These are phyloP conservation scores for Paragyromitra xinjiangensis DNA, from an alignment of 495 filamentous ascomycete genomes.

Conservation along the genomic window DNA sequence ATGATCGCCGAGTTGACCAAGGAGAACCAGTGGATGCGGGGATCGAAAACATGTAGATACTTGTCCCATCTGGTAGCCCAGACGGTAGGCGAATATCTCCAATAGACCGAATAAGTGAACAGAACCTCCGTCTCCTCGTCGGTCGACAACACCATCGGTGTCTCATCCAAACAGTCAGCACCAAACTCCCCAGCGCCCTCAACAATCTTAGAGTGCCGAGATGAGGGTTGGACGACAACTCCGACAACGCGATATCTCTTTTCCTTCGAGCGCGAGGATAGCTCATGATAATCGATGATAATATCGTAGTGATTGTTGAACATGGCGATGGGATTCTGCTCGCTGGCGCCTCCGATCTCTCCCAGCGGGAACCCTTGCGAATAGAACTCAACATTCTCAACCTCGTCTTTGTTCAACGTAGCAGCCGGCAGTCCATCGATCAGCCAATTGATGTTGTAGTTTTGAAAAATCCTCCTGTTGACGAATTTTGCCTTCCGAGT, in stretches of 20 bases:
- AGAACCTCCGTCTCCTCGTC: conserved; percentile 73
- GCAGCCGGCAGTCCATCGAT: conserved; percentile 93
- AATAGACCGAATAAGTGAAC: conserved; percentile 92
- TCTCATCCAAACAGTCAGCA: conserved; percentile 57
- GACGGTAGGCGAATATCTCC: conserved; percentile 77
- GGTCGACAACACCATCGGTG: conserved; percentile 70
- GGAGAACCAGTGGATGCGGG: conserved; percentile 98
- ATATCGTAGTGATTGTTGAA: conserved; percentile 97
- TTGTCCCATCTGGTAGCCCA: conserved; percentile 99
- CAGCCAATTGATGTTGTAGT: conserved; percentile 92
- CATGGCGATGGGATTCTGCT: conserved; percentile 45
- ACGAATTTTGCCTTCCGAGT: conserved; percentile 76
- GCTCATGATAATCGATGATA: conserved; percentile 87
- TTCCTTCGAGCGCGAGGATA: conserved; percentile 63
- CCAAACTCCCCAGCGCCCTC: conserved; percentile 67
- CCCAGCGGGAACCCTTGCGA: conserved; percentile 89
- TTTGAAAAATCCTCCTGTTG: conserved; percentile 79
- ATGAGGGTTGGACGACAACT: conserved; percentile 82
- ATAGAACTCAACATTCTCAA: conserved; percentile 78
- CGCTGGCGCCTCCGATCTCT: conserved; percentile 54
- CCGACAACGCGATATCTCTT: conserved; percentile 86
- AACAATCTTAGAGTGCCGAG: conserved; percentile 68
- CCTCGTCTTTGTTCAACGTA: conserved; percentile 75
- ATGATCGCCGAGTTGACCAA: conserved; percentile 94
- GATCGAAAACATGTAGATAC: conserved; percentile 93